Percentiles rank a stretch among this genome's conserved stretches.
Conservation (phyloP, 768 basidiomycete genomes). For the Dioszegia hungarica region DNA sequence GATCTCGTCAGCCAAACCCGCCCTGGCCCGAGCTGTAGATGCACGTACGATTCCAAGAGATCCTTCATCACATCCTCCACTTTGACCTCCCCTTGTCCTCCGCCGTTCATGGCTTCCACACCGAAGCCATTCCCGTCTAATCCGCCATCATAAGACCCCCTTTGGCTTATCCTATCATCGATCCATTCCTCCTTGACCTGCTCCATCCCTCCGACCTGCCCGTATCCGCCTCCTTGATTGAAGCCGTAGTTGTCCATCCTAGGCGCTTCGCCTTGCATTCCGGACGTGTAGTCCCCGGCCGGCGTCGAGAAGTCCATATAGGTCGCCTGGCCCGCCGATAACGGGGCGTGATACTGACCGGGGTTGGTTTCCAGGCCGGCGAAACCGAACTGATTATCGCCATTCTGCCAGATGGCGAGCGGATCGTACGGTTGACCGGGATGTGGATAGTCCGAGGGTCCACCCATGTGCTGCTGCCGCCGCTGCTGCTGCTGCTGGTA, state of each 20-base stretch:
- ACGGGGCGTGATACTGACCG: too few relatives aligned
- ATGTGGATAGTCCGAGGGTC: too few relatives aligned
- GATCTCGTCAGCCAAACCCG: not conserved
- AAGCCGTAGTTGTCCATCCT: not conserved
- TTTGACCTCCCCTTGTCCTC: not conserved
- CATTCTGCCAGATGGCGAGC: too few relatives aligned
- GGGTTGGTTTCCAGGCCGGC: too few relatives aligned
- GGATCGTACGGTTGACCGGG: too few relatives aligned
- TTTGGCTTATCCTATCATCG: not conserved
- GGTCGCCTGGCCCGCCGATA: too few relatives aligned
- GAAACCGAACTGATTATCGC: too few relatives aligned
- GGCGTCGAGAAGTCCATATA: too few relatives aligned
- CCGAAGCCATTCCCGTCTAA: slow-evolving; percentile 10
- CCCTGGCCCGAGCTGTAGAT: not conserved
- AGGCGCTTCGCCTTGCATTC: not conserved
- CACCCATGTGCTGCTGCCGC: not conserved
- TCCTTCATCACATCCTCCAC: slow-evolving; percentile 7
- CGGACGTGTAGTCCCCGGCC: not conserved
- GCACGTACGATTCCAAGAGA: slow-evolving; percentile 19
- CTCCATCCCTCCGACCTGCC: not conserved
- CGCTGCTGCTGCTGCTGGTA: not conserved
- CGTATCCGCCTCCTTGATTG: not conserved
- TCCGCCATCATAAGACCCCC: not conserved
- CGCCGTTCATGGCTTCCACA: not conserved
- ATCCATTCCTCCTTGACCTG: not conserved